These are phyloP conservation scores for Clavulina sp. DNA, from an alignment of 768 basidiomycete species.

Conservation along the genomic window DNA sequence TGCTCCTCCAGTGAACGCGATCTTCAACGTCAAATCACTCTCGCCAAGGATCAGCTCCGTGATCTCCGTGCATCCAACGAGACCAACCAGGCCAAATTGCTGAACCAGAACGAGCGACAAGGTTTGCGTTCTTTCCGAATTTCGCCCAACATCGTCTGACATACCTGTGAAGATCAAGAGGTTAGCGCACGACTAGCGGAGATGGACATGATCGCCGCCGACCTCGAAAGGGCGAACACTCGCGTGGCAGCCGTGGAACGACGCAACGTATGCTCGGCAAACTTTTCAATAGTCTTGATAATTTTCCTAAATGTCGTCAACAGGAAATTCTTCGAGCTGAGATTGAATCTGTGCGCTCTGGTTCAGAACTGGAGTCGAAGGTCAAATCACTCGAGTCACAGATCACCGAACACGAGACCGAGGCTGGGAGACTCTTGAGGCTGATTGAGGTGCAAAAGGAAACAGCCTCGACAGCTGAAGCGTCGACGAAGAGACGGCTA, in stretches of 20 bases:
- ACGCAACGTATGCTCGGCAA: constrained; percentile 49
- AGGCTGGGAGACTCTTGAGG: constrained; percentile 49
- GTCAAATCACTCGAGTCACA: constrained; percentile 56
- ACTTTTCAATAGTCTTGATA: neutral
- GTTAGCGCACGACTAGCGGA: constrained; percentile 79
- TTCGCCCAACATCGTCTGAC: neutral
- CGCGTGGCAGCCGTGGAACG: constrained; percentile 84
- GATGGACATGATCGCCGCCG: constrained; percentile 86
- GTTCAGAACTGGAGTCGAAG: constrained; percentile 47
- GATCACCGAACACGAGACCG: constrained; percentile 57
- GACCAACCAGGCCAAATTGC: constrained; percentile 76
- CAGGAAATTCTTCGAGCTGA: constrained; percentile 92
- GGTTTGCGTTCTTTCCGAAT: constrained; percentile 28
- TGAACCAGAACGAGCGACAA: constrained; percentile 82
- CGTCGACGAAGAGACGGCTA: constrained; percentile 29
- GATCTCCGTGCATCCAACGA: constrained; percentile 86
- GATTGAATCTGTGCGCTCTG: constrained; percentile 77
- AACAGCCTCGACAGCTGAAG: constrained; percentile 30
- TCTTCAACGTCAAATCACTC: constrained; percentile 75
- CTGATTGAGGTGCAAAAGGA: constrained; percentile 46
- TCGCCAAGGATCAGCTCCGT: constrained; percentile 74
- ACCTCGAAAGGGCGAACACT: constrained; percentile 88
- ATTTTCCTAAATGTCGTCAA: neutral
- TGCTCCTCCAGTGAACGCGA: constrained; percentile 62
- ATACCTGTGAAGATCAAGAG: constrained; percentile 53